These are phyloP conservation scores for Epichloe gansuensis DNA, from an alignment of 2,329 filamentous ascomycete genomes.

Conservation along the genomic window DNA sequence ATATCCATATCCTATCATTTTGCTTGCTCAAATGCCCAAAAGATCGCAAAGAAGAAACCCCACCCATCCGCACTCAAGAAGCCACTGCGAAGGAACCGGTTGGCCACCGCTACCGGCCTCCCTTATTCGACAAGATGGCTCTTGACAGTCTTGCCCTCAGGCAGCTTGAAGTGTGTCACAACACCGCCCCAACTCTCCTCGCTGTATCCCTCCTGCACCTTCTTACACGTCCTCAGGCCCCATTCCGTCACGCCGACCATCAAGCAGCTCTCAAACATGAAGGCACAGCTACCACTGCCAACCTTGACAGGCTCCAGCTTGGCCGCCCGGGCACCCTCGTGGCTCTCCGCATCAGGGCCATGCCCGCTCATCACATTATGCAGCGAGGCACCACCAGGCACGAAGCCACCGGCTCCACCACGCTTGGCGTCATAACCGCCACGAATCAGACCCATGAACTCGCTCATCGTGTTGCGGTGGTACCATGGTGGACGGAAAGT, in stretches of 20 bases:
- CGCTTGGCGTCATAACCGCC: constrained; percentile 49
- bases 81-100: too few relatives aligned
- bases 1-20: too few relatives aligned
- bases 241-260: constrained; percentile 63
- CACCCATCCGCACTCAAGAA: too few relatives aligned
- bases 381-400: constrained; percentile 43
- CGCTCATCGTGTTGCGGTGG: constrained; percentile 55
- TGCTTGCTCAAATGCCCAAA: too few relatives aligned
- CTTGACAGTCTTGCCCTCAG: constrained; percentile 20
- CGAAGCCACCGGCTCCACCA: constrained; percentile 38
- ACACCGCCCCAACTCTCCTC: constrained; percentile 68
- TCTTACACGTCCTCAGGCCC: constrained; percentile 47
- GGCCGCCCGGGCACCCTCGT: constrained; percentile 42
- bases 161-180: constrained; percentile 46
- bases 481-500: constrained; percentile 65
- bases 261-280: constrained; percentile 57
- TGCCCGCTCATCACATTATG: constrained; percentile 62
- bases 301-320: constrained; percentile 44
- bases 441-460: constrained; percentile 50
- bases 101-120: background rate
- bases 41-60: too few relatives aligned
- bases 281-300: constrained; percentile 49
- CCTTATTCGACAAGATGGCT: constrained; percentile 10
- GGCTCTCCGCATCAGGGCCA: constrained; percentile 44
- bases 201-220: constrained; percentile 35